Conservation (phyloP, 495 filamentous ascomycete genomes). For the Xeromyces bisporus region DNA sequence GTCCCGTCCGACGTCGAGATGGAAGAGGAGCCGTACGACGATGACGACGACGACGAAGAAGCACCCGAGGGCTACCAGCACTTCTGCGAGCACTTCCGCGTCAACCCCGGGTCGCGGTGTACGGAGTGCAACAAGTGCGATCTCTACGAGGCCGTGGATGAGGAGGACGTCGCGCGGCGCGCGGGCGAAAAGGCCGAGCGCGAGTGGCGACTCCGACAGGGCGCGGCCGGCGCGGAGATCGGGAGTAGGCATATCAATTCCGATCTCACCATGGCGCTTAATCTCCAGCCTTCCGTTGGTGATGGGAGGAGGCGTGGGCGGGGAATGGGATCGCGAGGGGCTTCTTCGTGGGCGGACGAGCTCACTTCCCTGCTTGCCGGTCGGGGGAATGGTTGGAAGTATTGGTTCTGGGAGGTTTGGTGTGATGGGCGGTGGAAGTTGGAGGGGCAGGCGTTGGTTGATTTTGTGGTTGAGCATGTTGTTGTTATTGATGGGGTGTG, state of each 20-base stretch:
- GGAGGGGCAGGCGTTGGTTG: conserved; percentile 26
- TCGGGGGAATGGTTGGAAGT: conserved; percentile 13
- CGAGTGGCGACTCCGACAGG: conserved; percentile 61
- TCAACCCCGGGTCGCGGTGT: conserved; percentile 50
- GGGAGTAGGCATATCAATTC: conserved; percentile 18
- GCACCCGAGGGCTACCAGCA: conserved; percentile 64
- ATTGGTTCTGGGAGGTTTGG: conserved; percentile 27
- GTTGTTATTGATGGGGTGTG: conserved; percentile 23
- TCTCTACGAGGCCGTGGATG: conserved; percentile 74
- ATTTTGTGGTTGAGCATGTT: conserved; percentile 28
- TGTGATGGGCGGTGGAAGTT: conserved; percentile 22
- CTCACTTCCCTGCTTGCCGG: conserved; percentile 1
- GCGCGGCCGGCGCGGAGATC: conserved; percentile 11
- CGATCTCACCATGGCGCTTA: conserved; percentile 12
- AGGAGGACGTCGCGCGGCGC: conserved; percentile 53
- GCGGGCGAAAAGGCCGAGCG: conserved; percentile 68
- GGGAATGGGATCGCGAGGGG: conserved; percentile 1
- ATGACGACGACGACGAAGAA: conserved; percentile 22
- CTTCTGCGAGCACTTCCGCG: conserved; percentile 91
- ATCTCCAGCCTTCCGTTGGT: conserved; percentile 2
- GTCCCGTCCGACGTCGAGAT: conserved; percentile 3
- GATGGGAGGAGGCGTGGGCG: background rate
- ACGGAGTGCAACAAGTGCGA: conserved; percentile 73
- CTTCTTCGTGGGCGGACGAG: conserved; percentile 7
- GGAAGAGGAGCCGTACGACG: conserved; percentile 8